Evolutionary conservation across 2,329 filamentous ascomycete species (phyloP), one percentile per base, ranked within the genome.

Genomic region (Esteya vermicola): DNA sequence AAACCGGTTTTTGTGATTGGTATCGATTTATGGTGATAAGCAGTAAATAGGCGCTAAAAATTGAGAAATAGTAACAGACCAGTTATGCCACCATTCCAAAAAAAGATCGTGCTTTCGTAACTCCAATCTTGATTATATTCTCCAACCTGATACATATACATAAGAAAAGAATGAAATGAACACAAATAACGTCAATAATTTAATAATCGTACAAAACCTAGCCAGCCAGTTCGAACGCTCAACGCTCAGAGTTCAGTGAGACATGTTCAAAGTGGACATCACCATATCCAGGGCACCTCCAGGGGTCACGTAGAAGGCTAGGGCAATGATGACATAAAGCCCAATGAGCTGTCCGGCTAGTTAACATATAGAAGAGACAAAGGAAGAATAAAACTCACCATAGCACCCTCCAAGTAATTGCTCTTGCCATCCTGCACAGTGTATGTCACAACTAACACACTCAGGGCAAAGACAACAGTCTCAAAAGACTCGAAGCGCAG

Each of bases 401-500:
- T 81, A 36, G 80, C 80, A 33, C 83, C 83, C 57, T 89, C 83
- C 19, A 89, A 71, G 50, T 89, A 89, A 58, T 89, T 91, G 13
- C 78, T 84, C 58, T 82, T 84, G 52, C 84, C 84, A 52, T 89
- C 84, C 54, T 84, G 78, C 33, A 88, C 79, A 3, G 72, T 81
- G 58, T 76, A 86, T 42, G 74, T 83, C 26, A 85, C 81, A 25
- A 86, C 79, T 32, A 86, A 59, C 3, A 83, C 79, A 9, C 78
- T 81, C 39, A 86, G 67, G 42, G 81, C 82, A 57, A 86, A 86
- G 1, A 80, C 74, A 31, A 86, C 77, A 0, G 81, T 85, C 62
- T 85, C 78, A 51, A 86, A 83, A 3, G 72, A 82, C 62, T 88
- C 79, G 53, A 91, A 91, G 54, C 82, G 80, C 32, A 89, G 67